Evolutionary conservation across 139 green algal genomes (phyloP), one percentile per base, ranked within the genome.

Genomic region (Yamagishiella unicocca): DNA sequence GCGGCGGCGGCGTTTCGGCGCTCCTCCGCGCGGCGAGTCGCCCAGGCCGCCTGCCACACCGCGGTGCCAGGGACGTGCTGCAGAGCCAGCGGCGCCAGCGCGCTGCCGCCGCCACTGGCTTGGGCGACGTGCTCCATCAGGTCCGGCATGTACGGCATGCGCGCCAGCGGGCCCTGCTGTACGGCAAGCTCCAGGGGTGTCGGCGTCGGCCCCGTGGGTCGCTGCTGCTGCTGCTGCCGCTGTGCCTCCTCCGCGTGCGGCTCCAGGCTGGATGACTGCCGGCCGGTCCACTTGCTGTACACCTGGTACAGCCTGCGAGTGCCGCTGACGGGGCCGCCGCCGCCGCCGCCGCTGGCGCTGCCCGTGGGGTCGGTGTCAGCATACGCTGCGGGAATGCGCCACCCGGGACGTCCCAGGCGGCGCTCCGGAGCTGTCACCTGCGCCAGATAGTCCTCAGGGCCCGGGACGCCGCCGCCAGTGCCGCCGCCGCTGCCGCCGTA

Each of bases 21-120:
- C 58, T 67, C 21, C 58, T 33, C 14, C 58, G 67, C 35, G 37
- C 74, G 42, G 7, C 37, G 21, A 33, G 46, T 25, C 31, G 46
- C 31, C 42, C 46, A 68, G 25, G 50, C 33, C 17, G 74, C 74
- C 74, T 80, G 72, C 72, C 72, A 80, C 45, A 80, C 72, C 8
- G 74, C 74, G 8, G 74, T 33, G 19, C 31, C 31, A 10, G 74
- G 74, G 31, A 82, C 53, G 31, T 82, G 74, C 53, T 78, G 70
- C 70, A 78, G 8, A 2, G 70, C 40, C 24, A 82, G 33, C 24
- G 74, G 42, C 45, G 46, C 0, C 29, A 33, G 31, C 45, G 17
- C 24, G 7, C n/a, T n/a, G 19, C 31, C n/a, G 42, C n/a, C 31
- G 64, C 64, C 64, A n/a, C 64, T 72, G 31, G 64, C 29, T 24